Conservation (phyloP, 2,329 filamentous ascomycete species). For the Ophiostoma novo-ulmi region DNA sequence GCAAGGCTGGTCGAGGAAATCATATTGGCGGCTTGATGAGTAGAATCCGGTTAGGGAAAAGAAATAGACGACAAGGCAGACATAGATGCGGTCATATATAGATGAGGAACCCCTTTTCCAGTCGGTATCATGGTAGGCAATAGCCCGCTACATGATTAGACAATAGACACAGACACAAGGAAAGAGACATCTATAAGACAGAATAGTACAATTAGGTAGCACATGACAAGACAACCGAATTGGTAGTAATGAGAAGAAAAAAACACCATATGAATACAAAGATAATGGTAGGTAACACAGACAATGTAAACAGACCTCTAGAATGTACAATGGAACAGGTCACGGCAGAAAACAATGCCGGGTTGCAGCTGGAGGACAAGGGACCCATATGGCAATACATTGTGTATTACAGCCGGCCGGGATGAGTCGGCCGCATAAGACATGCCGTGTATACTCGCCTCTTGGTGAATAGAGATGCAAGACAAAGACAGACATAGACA, state of each 20-base stretch:
- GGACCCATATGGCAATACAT: background rate
- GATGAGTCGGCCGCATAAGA: background rate
- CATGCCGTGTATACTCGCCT: background rate
- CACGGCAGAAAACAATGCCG: background rate
- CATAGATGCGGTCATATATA: background rate
- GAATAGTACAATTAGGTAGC: background rate
- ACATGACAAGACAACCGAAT: background rate
- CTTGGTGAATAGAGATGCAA: background rate
- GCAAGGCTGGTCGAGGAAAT: background rate
- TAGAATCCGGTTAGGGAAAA: background rate
- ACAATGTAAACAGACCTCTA: background rate
- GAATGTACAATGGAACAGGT: background rate
- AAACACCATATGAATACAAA: background rate
- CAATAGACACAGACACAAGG: background rate
- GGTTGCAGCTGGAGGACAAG: background rate
- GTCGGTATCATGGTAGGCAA: background rate
- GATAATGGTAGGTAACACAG: background rate
- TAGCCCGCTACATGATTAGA: background rate
- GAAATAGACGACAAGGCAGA: background rate
- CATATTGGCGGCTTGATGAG: background rate
- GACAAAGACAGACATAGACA: background rate
- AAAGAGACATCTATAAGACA: background rate
- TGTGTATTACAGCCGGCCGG: background rate
- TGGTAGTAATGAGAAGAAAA: background rate
- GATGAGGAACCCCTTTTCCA: background rate